Evolutionary conservation across 2,329 filamentous ascomycete species (phyloP).

Genomic region (Paecilomyces fulvus): DNA sequence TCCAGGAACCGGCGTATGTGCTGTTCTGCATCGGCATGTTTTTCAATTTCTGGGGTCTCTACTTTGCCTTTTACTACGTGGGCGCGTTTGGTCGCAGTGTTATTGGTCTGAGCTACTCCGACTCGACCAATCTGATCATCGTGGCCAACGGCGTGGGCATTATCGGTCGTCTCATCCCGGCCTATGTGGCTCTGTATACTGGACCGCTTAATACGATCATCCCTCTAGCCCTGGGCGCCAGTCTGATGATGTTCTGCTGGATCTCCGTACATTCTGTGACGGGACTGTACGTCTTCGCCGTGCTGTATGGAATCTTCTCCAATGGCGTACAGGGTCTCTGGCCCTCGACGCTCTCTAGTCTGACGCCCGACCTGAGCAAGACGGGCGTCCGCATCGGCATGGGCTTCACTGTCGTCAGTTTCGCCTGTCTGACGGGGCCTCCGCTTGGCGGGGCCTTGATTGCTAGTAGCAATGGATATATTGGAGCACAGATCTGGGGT

Average conservation of each 20-base stretch:
- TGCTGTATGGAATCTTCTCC: conserved; percentile 10
- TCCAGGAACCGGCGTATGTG: conserved; percentile 42
- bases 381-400: conserved; percentile 50
- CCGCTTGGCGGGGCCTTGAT: conserved; percentile 49
- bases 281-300: conserved; percentile 54
- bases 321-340: conserved; percentile 58
- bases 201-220: conserved; percentile 56
- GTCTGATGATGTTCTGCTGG: conserved; percentile 47
- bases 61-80: conserved; percentile 45
- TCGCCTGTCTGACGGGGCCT: conserved; percentile 47
- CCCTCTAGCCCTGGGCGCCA: conserved; percentile 38
- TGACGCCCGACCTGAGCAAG: conserved; percentile 47
- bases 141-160: conserved; percentile 57
- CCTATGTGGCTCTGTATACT: conserved; percentile 57
- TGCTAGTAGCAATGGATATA: background rate
- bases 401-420: conserved; percentile 46
- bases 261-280: conserved; percentile 43
- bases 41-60: conserved; percentile 44
- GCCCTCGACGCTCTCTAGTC: conserved; percentile 51
- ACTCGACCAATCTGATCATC: conserved; percentile 53
- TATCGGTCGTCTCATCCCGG: conserved; percentile 49
- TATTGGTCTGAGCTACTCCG: conserved; percentile 33
- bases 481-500: background rate
- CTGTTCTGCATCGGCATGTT: conserved; percentile 36
- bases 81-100: conserved; percentile 30